Conservation (phyloP, 2,329 filamentous ascomycete genomes). For the Talaromyces amestolkiae region DNA sequence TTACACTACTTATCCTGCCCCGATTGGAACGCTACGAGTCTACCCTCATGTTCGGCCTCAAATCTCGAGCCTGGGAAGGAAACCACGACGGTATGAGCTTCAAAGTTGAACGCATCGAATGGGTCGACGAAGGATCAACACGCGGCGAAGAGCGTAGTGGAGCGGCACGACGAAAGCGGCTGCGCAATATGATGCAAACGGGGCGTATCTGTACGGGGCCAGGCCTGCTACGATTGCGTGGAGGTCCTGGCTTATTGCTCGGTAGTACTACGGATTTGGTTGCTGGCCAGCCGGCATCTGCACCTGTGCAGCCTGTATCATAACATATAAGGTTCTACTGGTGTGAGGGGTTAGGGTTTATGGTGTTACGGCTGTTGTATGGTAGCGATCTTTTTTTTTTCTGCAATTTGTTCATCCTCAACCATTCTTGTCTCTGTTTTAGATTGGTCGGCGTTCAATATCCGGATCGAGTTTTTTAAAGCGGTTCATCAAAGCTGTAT, state of each 20-base stretch:
- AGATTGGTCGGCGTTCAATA: not conserved
- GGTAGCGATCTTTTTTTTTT: not conserved
- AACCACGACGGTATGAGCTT: slow-evolving; percentile 86
- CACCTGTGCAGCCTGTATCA: slow-evolving; percentile 18
- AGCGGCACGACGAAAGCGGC: slow-evolving; percentile 49
- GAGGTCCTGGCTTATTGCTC: slow-evolving; percentile 19
- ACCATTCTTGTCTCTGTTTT: not conserved
- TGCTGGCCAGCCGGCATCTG: not conserved
- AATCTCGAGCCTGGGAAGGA: slow-evolving; percentile 73
- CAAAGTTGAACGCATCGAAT: slow-evolving; percentile 76
- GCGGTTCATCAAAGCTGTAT: not conserved
- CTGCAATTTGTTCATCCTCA: not conserved
- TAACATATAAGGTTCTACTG: not conserved
- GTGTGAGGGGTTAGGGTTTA: not conserved
- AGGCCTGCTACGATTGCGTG: slow-evolving; percentile 36
- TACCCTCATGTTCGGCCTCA: slow-evolving; percentile 74
- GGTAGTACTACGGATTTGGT: not conserved
- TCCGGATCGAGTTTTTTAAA: not conserved
- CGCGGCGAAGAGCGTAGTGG: slow-evolving; percentile 47
- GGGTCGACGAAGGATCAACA: slow-evolving; percentile 69
- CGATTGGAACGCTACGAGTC: slow-evolving; percentile 72
- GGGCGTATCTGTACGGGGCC: slow-evolving; percentile 44
- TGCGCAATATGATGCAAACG: slow-evolving; percentile 45
- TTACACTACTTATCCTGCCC: slow-evolving; percentile 81
- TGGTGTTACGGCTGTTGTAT: not conserved